Evolutionary conservation across 495 filamentous ascomycete species (phyloP), one percentile per base, ranked within the genome.

Genomic region (Tuber borchii): DNA sequence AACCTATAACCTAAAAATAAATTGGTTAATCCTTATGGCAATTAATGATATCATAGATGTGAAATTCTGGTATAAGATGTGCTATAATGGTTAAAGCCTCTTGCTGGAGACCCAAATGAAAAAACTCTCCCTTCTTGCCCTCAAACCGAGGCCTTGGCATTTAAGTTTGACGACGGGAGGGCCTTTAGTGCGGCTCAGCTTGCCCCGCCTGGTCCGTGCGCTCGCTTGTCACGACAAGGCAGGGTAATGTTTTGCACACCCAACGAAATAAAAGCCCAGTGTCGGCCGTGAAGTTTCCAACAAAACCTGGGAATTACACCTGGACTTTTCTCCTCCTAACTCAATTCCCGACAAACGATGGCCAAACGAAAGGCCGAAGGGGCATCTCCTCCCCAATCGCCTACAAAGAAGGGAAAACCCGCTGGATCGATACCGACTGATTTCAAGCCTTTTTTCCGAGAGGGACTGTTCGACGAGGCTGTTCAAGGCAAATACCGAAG

Each of bases 391-490:
- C 69, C 81, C 26, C 51, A 44, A 43, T 56, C 72, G 8, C 69
- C 75, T 19, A 61, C 73, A 9, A 82, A 82, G 70, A 82, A 82
- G 69, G 80, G 80, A 10, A 82, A 78, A n/a, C 70, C 80, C n/a
- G 71, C 77, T 43, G 79, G 75, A 70, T 39, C 75, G 19, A 75
- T 73, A 46, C 75, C 77, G 4, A 70, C 78, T 19, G 80, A 78
- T 72, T 70, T 81, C 37, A 75, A 79, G 34, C 70, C 83, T 20
- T 85, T 85, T 79, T 97, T 98, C 83, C 90, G 91, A 48, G 87
- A 91, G 72, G 91, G 90, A 9, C 87, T 97, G 22, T 95, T 97
- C 83, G 91, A 92, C 73, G 83, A 89, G 70, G 80, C 87, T 68
- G 87, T 91, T 71, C 87, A 92, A 72, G 82, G 90, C 78, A 87